Conservation (phyloP, 2,329 filamentous ascomycete genomes). For the Cercospora canescens region DNA sequence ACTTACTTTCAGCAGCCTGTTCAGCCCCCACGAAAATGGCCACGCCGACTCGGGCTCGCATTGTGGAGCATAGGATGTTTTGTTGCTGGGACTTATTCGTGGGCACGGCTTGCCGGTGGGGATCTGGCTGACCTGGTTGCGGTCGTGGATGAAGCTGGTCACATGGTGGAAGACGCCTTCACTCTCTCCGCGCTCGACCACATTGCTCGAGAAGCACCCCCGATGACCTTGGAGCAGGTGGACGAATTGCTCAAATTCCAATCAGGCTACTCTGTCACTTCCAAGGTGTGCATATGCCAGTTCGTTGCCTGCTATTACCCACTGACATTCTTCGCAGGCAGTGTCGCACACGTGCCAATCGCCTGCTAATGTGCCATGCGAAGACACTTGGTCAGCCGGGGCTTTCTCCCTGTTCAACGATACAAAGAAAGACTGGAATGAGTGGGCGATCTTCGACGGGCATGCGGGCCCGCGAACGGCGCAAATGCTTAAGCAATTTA, state of each 20-base stretch:
- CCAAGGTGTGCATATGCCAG: slow-evolving; percentile 8
- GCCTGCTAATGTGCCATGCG: slow-evolving; percentile 33
- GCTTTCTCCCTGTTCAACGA: slow-evolving; percentile 26
- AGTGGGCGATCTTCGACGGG: slow-evolving; percentile 46
- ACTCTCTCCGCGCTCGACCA: slow-evolving; percentile 21
- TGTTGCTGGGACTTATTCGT: slow-evolving; percentile 23
- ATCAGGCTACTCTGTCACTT: slow-evolving; percentile 27
- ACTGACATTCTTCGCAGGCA: slow-evolving; percentile 5
- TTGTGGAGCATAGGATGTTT: slow-evolving; percentile 27
- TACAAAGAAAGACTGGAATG: slow-evolving; percentile 27
- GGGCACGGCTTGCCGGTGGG: slow-evolving; percentile 13
- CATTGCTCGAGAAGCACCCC: slow-evolving; percentile 21
- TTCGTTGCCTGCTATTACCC: neutral
- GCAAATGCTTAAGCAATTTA: slow-evolving; percentile 26
- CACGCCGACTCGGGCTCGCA: slow-evolving; percentile 23
- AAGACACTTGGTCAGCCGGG: slow-evolving; percentile 29
- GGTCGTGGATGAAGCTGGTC: slow-evolving; percentile 5
- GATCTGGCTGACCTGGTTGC: slow-evolving; percentile 12
- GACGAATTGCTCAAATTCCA: slow-evolving; percentile 24
- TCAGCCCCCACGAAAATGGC: slow-evolving; percentile 22
- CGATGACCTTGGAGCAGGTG: slow-evolving; percentile 25
- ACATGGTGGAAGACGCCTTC: slow-evolving; percentile 22
- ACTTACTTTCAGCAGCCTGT: slow-evolving; percentile 35
- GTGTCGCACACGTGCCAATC: slow-evolving; percentile 30
- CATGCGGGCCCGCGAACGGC: slow-evolving; percentile 39